Percentiles rank a stretch among this genome's conserved stretches.
These are phyloP conservation scores for Albizia julibrissin DNA, from an alignment of 306 rosid genomes.

Conservation along the genomic window DNA sequence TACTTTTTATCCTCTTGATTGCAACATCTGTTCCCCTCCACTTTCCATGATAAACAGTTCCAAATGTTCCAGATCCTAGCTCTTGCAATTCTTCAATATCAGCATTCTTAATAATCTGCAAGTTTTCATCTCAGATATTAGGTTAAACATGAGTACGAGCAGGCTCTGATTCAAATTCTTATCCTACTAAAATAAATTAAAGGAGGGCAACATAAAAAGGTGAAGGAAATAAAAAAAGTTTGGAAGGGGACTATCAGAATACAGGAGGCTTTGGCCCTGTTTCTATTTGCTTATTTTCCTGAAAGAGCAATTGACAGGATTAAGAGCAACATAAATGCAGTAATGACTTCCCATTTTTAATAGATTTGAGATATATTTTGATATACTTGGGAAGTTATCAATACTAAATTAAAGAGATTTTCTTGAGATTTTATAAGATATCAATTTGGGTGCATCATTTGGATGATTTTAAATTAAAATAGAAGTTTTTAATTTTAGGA, in stretches of 20 bases:
- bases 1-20: constrained; percentile 87
- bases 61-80: constrained; percentile 96
- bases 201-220: not conserved
- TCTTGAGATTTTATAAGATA: no score
- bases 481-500: no score
- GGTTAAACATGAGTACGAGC: constrained; percentile 13
- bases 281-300: not conserved
- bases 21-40: constrained; percentile 99
- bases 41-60: constrained; percentile 92
- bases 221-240: not conserved
- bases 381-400: no score
- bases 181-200: constrained; percentile 25
- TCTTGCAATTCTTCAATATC: constrained; percentile 87
- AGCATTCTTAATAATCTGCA: constrained; percentile 77
- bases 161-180: constrained; percentile 24
- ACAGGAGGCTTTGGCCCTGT: constrained; percentile 2
- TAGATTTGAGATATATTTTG: no score
- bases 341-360: no score
- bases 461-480: no score
- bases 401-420: no score
- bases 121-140: constrained; percentile 32
- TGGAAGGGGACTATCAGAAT: constrained; percentile 11
- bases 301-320: not conserved
- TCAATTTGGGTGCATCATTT: no score
- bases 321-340: not conserved